Conservation (phyloP, 176 grass and related monocot genomes). For the Eremochloa ophiuroides region DNA sequence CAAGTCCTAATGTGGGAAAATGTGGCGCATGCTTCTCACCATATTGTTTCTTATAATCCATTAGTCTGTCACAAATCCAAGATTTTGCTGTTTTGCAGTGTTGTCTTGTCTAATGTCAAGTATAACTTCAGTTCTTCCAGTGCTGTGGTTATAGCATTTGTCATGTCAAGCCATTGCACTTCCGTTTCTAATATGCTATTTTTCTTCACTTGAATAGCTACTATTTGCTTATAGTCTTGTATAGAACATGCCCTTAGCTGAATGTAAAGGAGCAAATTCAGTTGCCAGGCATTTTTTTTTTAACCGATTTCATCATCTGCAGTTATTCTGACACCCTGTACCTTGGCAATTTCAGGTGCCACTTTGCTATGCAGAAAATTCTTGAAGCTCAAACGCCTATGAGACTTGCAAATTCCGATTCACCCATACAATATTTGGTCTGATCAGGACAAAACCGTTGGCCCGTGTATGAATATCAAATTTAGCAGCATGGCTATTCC, state of each 20-base stretch:
- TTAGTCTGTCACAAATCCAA: not conserved
- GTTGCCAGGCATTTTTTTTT: constrained; percentile 22
- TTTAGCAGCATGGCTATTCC: not conserved
- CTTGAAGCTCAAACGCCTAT: constrained; percentile 45
- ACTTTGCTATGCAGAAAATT: constrained; percentile 69
- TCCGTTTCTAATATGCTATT: not conserved
- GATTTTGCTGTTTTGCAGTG: not conserved
- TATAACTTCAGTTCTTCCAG: not conserved
- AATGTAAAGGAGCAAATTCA: constrained; percentile 3
- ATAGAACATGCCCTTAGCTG: not conserved
- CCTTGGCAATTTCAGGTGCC: constrained; percentile 57
- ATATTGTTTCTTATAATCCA: not conserved
- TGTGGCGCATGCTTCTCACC: not conserved
- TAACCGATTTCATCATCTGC: not conserved
- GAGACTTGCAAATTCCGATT: constrained; percentile 22
- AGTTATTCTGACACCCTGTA: constrained; percentile 15
- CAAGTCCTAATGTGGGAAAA: not conserved
- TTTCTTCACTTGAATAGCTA: not conserved
- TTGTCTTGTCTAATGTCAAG: not conserved
- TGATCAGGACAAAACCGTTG: constrained; percentile 22
- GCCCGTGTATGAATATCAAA: not conserved
- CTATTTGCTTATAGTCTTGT: not conserved
- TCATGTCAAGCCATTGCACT: not conserved
- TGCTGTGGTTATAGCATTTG: not conserved
- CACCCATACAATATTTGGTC: constrained; percentile 51